phyloP scores from a whole-genome alignment of 2,329 filamentous ascomycete genomes.

The Colletotrichum somersetense region DNA sequence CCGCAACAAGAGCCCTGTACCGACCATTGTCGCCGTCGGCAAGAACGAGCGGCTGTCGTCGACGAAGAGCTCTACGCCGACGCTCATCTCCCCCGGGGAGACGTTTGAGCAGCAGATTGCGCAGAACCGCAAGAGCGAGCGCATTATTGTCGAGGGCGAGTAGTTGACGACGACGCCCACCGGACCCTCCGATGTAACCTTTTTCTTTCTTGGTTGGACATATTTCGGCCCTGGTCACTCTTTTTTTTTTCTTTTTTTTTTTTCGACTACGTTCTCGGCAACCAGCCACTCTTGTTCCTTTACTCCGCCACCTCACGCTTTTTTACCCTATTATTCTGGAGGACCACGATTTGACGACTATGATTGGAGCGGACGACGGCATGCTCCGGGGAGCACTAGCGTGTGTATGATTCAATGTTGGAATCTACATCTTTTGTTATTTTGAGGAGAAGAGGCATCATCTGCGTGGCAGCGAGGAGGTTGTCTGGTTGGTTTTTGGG shows the following conservation, averaged over 20 bases:
- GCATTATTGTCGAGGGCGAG: conserved; percentile 63
- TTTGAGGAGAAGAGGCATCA: neutral
- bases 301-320: neutral
- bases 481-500: neutral
- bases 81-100: conserved; percentile 56
- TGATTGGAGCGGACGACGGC: conserved; percentile 23
- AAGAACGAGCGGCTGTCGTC: conserved; percentile 49
- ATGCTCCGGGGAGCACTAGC: neutral
- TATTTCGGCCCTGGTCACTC: neutral
- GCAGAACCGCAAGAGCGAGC: conserved; percentile 65
- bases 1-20: conserved; percentile 32
- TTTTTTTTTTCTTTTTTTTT: neutral
- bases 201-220: conserved; percentile 6
- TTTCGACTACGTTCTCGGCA: neutral
- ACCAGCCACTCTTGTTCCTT: neutral
- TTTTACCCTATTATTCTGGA: conserved; percentile 24
- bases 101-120: conserved; percentile 50
- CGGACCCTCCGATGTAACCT: neutral
- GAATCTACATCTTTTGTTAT: neutral
- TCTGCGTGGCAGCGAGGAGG: neutral
- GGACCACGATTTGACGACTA: conserved; percentile 31
- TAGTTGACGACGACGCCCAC: conserved; percentile 43
- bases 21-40: conserved; percentile 37
- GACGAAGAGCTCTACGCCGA: conserved; percentile 60
- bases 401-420: neutral